phyloP scores from a whole-genome alignment of 495 filamentous ascomycete species.

The Aspergillus taichungensis region DNA sequence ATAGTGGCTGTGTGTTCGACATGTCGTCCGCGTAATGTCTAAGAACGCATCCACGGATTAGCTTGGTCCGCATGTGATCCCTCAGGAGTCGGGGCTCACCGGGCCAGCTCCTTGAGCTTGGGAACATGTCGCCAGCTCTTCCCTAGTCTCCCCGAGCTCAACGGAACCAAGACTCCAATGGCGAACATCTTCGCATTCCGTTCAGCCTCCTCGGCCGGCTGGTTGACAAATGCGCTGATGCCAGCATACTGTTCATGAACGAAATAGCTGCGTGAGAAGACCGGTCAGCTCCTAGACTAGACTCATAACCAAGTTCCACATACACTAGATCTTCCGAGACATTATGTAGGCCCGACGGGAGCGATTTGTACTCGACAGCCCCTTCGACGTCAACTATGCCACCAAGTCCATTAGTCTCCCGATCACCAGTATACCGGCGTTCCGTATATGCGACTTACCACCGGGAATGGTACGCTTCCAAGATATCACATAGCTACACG shows the following conservation, averaged over 20 bases:
- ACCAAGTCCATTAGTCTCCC: constrained; percentile 13
- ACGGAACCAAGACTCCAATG: constrained; percentile 77
- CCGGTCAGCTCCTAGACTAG: neutral
- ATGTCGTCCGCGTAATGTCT: constrained; percentile 29
- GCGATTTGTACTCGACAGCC: constrained; percentile 86
- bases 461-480: constrained; percentile 70
- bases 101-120: constrained; percentile 63
- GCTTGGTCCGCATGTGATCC: neutral
- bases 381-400: constrained; percentile 69
- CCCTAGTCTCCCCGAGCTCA: constrained; percentile 80
- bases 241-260: constrained; percentile 78
- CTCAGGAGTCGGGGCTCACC: constrained; percentile 29
- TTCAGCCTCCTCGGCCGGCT: constrained; percentile 62
- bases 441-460: constrained; percentile 24
- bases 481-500: constrained; percentile 61
- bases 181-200: constrained; percentile 90
- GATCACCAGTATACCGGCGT: too few species aligned
- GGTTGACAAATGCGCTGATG: constrained; percentile 86
- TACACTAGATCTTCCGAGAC: constrained; percentile 80
- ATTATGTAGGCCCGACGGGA: constrained; percentile 88
- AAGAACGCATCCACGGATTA: neutral
- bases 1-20: constrained; percentile 50
- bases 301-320: constrained; percentile 7
- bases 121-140: constrained; percentile 84
- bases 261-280: constrained; percentile 57